Percentiles rank a stretch among this genome's conserved stretches.
Conservation (phyloP, 2,329 filamentous ascomycete genomes). For the Talaromyces islandicus region DNA sequence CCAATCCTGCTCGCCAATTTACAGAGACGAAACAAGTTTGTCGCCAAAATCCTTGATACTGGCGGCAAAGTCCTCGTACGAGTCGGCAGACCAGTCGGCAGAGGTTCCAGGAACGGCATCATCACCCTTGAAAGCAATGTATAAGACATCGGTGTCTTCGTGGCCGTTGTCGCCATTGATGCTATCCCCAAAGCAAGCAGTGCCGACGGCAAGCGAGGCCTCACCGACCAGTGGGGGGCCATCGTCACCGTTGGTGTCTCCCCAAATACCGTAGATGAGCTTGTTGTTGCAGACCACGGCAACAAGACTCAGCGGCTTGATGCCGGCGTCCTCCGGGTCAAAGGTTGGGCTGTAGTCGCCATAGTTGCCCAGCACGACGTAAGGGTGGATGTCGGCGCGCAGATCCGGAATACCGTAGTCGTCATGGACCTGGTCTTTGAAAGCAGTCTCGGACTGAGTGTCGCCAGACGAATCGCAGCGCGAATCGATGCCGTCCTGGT, state of each 20-base stretch:
- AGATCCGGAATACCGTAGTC: slow-evolving; percentile 41
- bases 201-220: slow-evolving; percentile 52
- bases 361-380: slow-evolving; percentile 50
- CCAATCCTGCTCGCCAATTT: neutral
- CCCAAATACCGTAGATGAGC: slow-evolving; percentile 56
- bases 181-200: slow-evolving; percentile 46
- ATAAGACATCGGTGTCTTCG: slow-evolving; percentile 54
- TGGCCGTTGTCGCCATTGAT: slow-evolving; percentile 55
- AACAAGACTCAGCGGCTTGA: slow-evolving; percentile 50
- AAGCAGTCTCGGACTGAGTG: slow-evolving; percentile 38
- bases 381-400: slow-evolving; percentile 48
- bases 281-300: slow-evolving; percentile 50
- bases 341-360: slow-evolving; percentile 34
- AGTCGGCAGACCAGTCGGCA: slow-evolving; percentile 51
- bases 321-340: slow-evolving; percentile 35
- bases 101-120: slow-evolving; percentile 52
- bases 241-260: slow-evolving; percentile 55
- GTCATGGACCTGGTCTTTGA: slow-evolving; percentile 33
- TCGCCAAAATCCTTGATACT: slow-evolving; percentile 19
- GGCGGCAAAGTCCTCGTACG: slow-evolving; percentile 41
- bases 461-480: slow-evolving; percentile 34
- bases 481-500: slow-evolving; percentile 43
- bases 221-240: slow-evolving; percentile 44
- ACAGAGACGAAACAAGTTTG: slow-evolving; percentile 3
- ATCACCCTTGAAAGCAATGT: slow-evolving; percentile 53